A percentile compares a stretch with the other conserved stretches of the same genome.
Evolutionary conservation across 148 eudicot genomes (phyloP).

Genomic region (Nyssa sinensis): DNA sequence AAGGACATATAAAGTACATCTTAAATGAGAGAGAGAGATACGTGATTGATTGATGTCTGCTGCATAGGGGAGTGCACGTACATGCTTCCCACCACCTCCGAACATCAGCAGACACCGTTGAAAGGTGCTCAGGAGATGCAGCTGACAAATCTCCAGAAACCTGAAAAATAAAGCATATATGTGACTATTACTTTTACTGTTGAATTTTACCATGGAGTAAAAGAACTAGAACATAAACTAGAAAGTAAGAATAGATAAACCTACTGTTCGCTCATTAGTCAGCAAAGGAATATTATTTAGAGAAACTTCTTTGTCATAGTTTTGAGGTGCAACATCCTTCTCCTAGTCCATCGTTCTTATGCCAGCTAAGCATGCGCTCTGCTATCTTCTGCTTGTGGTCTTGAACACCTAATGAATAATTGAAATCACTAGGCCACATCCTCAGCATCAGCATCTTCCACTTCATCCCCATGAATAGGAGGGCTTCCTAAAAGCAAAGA

Average conservation of each 20-base stretch:
- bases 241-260: neutral
- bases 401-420: slow-evolving; percentile 32
- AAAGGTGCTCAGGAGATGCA: slow-evolving; percentile 69
- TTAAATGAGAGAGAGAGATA: slow-evolving; percentile 3
- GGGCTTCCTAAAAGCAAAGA: slow-evolving; percentile 32
- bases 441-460: slow-evolving; percentile 39
- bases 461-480: slow-evolving; percentile 34
- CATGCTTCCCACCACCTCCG: slow-evolving; percentile 39
- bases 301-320: slow-evolving; percentile 48
- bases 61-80: slow-evolving; percentile 30
- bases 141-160: slow-evolving; percentile 73
- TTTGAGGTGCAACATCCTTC: slow-evolving; percentile 39
- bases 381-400: slow-evolving; percentile 39
- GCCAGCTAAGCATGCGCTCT: slow-evolving; percentile 58
- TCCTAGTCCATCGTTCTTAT: slow-evolving; percentile 38
- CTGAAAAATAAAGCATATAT: slow-evolving; percentile 29
- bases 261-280: slow-evolving; percentile 46
- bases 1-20: neutral
- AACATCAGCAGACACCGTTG: slow-evolving; percentile 58
- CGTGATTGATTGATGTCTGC: slow-evolving; percentile 23
- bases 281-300: slow-evolving; percentile 42
- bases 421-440: slow-evolving; percentile 29
- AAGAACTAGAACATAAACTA: no score
- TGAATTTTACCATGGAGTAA: no score
- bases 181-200: no score